Conservation (phyloP, 106 monocot genomes). For the Vanilla planifolia region DNA sequence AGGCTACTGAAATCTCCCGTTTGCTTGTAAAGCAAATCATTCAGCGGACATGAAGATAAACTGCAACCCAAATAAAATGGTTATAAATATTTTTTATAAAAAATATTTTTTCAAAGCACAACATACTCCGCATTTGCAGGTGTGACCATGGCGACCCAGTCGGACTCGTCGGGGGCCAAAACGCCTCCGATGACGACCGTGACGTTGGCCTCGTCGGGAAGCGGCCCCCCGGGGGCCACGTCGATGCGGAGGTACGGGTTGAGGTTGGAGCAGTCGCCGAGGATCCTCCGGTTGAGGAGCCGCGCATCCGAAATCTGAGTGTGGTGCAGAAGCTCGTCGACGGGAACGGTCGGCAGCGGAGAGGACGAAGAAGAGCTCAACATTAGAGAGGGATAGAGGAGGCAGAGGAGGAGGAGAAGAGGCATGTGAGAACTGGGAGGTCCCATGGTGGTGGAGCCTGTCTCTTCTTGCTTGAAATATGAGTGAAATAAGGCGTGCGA, state of each 20-base stretch:
- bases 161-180: conserved; percentile 15
- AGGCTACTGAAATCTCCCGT: conserved; percentile 29
- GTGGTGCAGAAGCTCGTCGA: conserved; percentile 7
- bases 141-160: conserved; percentile 38
- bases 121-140: conserved; percentile 22
- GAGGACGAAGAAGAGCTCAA: neutral
- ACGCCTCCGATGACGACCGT: conserved; percentile 28
- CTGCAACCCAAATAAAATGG: neutral
- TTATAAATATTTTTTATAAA: neutral
- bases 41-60: conserved; percentile 22
- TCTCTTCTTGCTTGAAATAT: neutral
- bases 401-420: neutral
- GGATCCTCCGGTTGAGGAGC: conserved; percentile 18
- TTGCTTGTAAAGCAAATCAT: conserved; percentile 13
- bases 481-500: neutral
- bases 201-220: conserved; percentile 18
- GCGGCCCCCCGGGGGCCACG: neutral
- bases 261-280: conserved; percentile 8
- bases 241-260: conserved; percentile 15
- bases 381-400: neutral
- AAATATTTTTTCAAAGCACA: neutral
- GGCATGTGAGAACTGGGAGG: too few species aligned
- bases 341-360: neutral
- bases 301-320: conserved; percentile 19
- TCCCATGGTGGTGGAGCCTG: neutral